Conservation (phyloP, 169 alveolate species). For the Miamiensis avidus region DNA sequence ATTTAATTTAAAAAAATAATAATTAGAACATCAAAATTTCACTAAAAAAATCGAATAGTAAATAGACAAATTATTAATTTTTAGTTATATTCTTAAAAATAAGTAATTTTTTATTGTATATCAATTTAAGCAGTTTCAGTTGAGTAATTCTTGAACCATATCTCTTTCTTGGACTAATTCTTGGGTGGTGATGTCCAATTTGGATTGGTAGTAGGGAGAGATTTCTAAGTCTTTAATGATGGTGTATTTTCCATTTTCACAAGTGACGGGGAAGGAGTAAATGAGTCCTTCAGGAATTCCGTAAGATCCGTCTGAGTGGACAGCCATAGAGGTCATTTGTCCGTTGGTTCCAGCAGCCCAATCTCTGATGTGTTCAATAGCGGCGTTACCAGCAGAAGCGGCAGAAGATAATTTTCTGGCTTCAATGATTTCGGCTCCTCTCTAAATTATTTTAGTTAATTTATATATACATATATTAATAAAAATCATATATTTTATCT, state of each 20-base stretch:
- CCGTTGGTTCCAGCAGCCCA: slow-evolving; percentile 72
- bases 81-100: too few species aligned
- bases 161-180: slow-evolving; percentile 67
- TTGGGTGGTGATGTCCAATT: slow-evolving; percentile 54
- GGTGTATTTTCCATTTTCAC: slow-evolving; percentile 55
- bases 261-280: slow-evolving; percentile 76
- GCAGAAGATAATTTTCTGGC: slow-evolving; percentile 81
- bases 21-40: too few species aligned
- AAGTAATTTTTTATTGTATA: too few species aligned
- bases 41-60: too few species aligned
- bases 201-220: slow-evolving; percentile 40
- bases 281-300: slow-evolving; percentile 71
- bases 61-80: too few species aligned
- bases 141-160: slow-evolving; percentile 56
- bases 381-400: slow-evolving; percentile 81
- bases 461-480: too few species aligned
- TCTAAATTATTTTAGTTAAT: too few species aligned
- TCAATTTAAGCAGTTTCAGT: too few species aligned
- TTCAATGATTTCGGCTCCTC: slow-evolving; percentile 87
- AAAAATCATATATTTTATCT: slow-evolving; percentile 48
- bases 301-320: slow-evolving; percentile 66
- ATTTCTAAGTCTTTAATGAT: slow-evolving; percentile 63
- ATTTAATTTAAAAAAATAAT: too few species aligned
- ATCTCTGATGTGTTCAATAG: slow-evolving; percentile 80
- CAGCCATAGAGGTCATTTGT: slow-evolving; percentile 58